Base-by-base conservation (phyloP, 2,329 filamentous ascomycete genomes). In the Raffaelea ambrosiae region DNA sequence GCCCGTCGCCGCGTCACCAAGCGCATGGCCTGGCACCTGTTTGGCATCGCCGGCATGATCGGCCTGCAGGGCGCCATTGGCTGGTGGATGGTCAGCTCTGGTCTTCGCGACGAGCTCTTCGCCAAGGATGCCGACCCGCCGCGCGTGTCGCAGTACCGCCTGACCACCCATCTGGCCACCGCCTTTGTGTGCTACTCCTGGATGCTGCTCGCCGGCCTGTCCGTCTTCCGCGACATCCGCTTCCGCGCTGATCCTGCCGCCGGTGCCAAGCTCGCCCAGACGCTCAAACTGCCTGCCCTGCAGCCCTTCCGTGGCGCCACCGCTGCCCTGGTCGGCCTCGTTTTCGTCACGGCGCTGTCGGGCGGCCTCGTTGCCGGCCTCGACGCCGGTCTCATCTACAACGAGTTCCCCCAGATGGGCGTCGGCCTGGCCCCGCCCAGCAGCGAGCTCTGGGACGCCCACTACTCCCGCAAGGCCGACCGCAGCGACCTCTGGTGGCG, bases 31-130 rank as follows among this genome's bases (percentile, higher is more conserved):
- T 64, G 73, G 57, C 84, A 86, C 53, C 74, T 98, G 14, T 69
- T 81, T 38, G 91, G 89, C 13, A 97, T 98, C 53, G 87, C 88
- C 40, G 80, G 77, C 43, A 73, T 97, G 58, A 96, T 98, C 59
- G 93, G 88, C 47, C 93, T 95, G 65, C 93, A 98, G 66, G 93
- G 93, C 40, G 79, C 93, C 59, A 83, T 98, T 54, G 93, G 93
- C 47, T 98, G 93, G 93, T 98, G 93, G 89, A 98, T 98, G 93
- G 93, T 98, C 57, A 94, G 94, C 67, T 94, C 87, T 11, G 93
- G 93, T 2, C 74, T 98, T 53, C 94, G 91, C 64, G 93, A 97
- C 62, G 93, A 98, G 64, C 77, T 98, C 23, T 96, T 98, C 62
- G 87, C 87, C 19, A 85, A 88, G 3, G 93, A 90, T 13, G 86